Evolutionary conservation across 164 flowering plant genomes (phyloP).

Genomic region (Magnolia officinalis): DNA sequence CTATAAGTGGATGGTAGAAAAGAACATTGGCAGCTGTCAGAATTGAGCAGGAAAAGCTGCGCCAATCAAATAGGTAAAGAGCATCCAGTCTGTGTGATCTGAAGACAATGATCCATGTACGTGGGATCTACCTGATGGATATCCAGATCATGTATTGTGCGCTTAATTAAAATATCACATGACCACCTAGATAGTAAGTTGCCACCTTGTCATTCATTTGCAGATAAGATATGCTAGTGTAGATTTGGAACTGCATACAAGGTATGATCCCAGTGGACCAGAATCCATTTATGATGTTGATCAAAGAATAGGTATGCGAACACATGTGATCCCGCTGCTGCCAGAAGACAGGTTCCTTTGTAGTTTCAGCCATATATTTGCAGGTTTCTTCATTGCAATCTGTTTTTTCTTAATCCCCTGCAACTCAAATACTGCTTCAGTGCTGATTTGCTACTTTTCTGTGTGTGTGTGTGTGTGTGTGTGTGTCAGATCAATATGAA

Average conservation of each 20-base stretch:
- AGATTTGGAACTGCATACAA: conserved; percentile 82
- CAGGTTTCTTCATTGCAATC: conserved; percentile 40
- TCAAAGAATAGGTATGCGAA: conserved; percentile 51
- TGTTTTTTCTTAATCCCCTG: neutral
- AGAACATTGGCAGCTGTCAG: no score
- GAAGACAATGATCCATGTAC: no score
- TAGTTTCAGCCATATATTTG: conserved; percentile 95
- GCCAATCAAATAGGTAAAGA: no score
- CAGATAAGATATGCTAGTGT: conserved; percentile 76
- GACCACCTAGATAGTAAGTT: no score
- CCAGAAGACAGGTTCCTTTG: conserved; percentile 92
- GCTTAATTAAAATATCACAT: no score
- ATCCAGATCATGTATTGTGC: no score
- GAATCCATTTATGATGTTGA: conserved; percentile 87
- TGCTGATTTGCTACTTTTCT: neutral
- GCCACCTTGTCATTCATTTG: conserved; percentile 9
- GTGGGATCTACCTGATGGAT: no score
- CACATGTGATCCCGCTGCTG: conserved; percentile 80
- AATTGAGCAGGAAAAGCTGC: no score
- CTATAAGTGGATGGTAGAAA: no score
- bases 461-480: neutral
- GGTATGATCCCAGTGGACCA: conserved; percentile 73
- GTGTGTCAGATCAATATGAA: conserved; percentile 75
- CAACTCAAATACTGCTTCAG: neutral
- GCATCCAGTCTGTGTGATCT: no score